phyloP scores from a whole-genome alignment of 148 eudicot genomes.

The Pouteria glomerata region DNA sequence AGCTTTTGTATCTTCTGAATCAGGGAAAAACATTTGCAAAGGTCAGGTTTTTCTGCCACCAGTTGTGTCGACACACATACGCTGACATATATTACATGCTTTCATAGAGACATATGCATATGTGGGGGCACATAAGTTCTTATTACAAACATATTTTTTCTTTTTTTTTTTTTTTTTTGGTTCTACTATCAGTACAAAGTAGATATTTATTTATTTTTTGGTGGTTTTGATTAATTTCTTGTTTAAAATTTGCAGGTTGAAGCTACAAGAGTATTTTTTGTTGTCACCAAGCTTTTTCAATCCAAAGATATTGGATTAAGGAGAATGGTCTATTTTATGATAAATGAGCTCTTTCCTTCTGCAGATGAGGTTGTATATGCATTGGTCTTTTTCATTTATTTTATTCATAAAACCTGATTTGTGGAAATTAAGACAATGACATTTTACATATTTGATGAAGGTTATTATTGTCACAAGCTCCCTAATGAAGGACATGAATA shows the following conservation, averaged over 20 bases:
- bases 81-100: neutral
- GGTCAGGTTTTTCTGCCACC: slow-evolving; percentile 28
- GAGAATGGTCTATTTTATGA: slow-evolving; percentile 93
- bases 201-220: neutral
- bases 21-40: slow-evolving; percentile 84
- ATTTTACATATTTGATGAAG: slow-evolving; percentile 26
- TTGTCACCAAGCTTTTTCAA: slow-evolving; percentile 87
- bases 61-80: neutral
- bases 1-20: no score
- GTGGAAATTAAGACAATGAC: slow-evolving; percentile 14
- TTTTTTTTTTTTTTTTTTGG: neutral
- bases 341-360: slow-evolving; percentile 90
- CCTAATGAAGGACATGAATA: slow-evolving; percentile 97
- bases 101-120: neutral
- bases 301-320: slow-evolving; percentile 74
- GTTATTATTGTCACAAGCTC: slow-evolving; percentile 94
- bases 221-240: neutral
- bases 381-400: slow-evolving; percentile 3
- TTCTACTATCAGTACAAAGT: neutral
- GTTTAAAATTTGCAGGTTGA: slow-evolving; percentile 44
- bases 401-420: neutral
- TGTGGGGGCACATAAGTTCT: neutral
- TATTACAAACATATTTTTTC: neutral
- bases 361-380: slow-evolving; percentile 72
- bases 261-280: slow-evolving; percentile 88